Base-by-base conservation (phyloP, 2,329 filamentous ascomycete genomes). In the Epichloe sibirici region DNA sequence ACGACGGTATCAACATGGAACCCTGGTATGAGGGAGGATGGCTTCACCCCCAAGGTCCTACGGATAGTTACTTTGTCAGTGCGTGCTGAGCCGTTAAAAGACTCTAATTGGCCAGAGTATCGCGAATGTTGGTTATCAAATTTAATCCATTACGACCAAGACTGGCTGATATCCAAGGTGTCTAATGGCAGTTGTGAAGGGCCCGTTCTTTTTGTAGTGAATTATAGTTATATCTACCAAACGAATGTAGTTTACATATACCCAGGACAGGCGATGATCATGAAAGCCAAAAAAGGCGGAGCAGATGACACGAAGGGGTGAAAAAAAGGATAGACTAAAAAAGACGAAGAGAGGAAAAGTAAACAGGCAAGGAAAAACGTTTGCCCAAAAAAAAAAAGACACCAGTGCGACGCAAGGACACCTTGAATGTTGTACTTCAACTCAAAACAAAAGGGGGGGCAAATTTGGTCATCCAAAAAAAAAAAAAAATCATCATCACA, bases 161-260 rank as follows among this genome's bases (percentile, higher is more conserved):
- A 13, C 9, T 48, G 11, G 25, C 23, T 51, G 49, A 38, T 45
- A 53, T 53, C 45, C 47, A 53, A 48, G 12, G 45, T 28, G 38
- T 49, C 37, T 45, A 23, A 31, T 47, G 45, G 34, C 12, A 25
- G 25, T 45, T 15, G 7, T 34, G 3, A 6, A 39, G 38, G 25
- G 31, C 37, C 34, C 5, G 28, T 17, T 11, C 17, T 21, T 45
- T 28, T 45, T 4, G 5, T 28, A 50, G 42, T 23, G 15, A 13
- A n/a, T 21, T 12, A 25, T 9, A 9, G 34, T 6, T 35, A 9
- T 23, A 13, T 39, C 15, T 39, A 31, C 5, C 44, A 11, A 40
- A 13, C 37, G 21, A 47, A 35, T 15, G 39, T 31, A 35, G 17
- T 17, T 12, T 28, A 11, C 38, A 31, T 25, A 9, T 8, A 11